A percentile compares a stretch with the other conserved stretches of the same genome.
Evolutionary conservation across 2,329 filamentous ascomycete species (phyloP).

Genomic region (Ceratocystiopsis brevicomis): DNA sequence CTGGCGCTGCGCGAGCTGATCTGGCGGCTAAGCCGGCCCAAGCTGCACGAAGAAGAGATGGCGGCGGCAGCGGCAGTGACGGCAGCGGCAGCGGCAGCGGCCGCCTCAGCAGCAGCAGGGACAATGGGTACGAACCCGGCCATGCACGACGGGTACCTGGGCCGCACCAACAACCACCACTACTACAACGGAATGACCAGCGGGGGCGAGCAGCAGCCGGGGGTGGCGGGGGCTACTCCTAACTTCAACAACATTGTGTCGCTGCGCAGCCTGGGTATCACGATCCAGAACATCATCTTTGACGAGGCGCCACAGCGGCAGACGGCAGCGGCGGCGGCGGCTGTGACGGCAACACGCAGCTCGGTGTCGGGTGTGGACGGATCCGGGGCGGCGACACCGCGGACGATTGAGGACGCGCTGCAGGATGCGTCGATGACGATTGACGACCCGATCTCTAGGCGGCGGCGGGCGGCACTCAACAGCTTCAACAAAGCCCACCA

Average conservation of each 20-base stretch:
- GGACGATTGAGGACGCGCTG: slow-evolving; percentile 78
- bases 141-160: neutral
- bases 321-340: slow-evolving; percentile 13
- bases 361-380: too few species aligned
- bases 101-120: slow-evolving; percentile 7
- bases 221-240: slow-evolving; percentile 8
- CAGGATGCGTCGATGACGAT: slow-evolving; percentile 83
- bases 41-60: slow-evolving; percentile 30
- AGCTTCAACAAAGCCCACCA: too few species aligned
- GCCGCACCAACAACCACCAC: neutral
- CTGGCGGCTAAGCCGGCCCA: slow-evolving; percentile 63
- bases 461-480: slow-evolving; percentile 31
- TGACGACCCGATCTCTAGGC: slow-evolving; percentile 43
- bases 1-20: slow-evolving; percentile 77
- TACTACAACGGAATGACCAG: neutral
- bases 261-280: slow-evolving; percentile 56
- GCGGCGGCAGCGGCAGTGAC: slow-evolving; percentile 4
- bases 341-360: slow-evolving; percentile 7
- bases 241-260: slow-evolving; percentile 54
- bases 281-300: slow-evolving; percentile 80
- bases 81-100: slow-evolving; percentile 10
- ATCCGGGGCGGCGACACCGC: slow-evolving; percentile 14
- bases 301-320: slow-evolving; percentile 48
- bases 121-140: neutral
- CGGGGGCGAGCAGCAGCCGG: neutral